A percentile compares a stretch with the other conserved stretches of the same genome.
phyloP scores from a whole-genome alignment of 306 rosid genomes.

The Begonia fuchsioides region DNA sequence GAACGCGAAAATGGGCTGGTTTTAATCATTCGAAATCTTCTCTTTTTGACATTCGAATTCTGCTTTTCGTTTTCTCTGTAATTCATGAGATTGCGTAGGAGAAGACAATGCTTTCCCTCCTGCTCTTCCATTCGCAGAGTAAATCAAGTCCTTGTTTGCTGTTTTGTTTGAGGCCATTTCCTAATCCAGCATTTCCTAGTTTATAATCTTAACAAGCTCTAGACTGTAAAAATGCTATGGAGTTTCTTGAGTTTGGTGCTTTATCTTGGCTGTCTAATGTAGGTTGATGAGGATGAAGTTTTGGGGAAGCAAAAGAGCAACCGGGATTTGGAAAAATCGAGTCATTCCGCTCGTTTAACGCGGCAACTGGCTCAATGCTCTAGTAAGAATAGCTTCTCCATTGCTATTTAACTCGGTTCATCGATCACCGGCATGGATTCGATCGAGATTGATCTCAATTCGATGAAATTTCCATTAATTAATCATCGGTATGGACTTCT shows the following conservation, averaged over 20 bases:
- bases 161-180: too few relatives aligned
- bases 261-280: slow-evolving; percentile 15
- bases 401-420: too few relatives aligned
- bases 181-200: neutral
- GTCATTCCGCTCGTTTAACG: slow-evolving; percentile 61
- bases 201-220: neutral
- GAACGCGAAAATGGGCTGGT: slow-evolving; percentile 37
- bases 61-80: slow-evolving; percentile 27
- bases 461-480: slow-evolving; percentile 8
- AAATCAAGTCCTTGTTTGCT: slow-evolving; percentile 1
- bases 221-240: neutral
- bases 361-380: slow-evolving; percentile 73
- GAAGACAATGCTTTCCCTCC: slow-evolving; percentile 71
- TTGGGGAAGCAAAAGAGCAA: slow-evolving; percentile 52
- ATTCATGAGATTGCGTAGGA: slow-evolving; percentile 80
- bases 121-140: slow-evolving; percentile 72
- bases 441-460: neutral
- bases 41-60: slow-evolving; percentile 10
- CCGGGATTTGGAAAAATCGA: slow-evolving; percentile 61
- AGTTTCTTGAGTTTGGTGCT: neutral
- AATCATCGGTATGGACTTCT: slow-evolving; percentile 21
- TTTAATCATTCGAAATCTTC: slow-evolving; percentile 30
- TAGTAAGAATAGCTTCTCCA: slow-evolving; percentile 34
- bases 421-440: too few relatives aligned
- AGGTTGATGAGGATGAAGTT: slow-evolving; percentile 84